Conservation (phyloP, 1,284 basidiomycete species). For the Irpex sp. region DNA sequence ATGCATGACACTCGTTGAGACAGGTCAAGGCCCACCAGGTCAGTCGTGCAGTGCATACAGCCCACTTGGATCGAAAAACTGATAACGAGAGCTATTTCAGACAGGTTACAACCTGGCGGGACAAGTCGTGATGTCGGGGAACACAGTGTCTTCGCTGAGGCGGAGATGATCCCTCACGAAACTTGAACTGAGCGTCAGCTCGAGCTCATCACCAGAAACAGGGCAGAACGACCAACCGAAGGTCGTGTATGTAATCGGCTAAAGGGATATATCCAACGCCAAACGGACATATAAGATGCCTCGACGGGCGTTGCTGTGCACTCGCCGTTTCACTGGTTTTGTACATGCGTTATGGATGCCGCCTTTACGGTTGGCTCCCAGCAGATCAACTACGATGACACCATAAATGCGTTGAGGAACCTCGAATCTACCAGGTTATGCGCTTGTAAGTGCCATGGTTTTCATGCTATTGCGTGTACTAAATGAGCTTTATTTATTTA, state of each 20-base stretch:
- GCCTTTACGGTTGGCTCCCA: not conserved
- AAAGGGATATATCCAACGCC: not conserved
- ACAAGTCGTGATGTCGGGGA: too few species aligned
- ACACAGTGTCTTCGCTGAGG: too few species aligned
- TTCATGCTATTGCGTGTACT: not conserved
- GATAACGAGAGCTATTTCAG: too few species aligned
- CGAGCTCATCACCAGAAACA: not conserved
- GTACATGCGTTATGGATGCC: not conserved
- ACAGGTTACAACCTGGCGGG: too few species aligned
- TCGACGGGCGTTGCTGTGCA: not conserved
- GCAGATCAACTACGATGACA: not conserved
- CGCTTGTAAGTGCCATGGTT: conserved; percentile 7
- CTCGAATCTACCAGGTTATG: conserved; percentile 7
- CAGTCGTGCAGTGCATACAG: too few species aligned
- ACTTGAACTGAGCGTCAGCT: not conserved
- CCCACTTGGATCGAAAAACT: too few species aligned
- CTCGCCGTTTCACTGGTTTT: not conserved
- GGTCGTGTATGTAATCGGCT: not conserved
- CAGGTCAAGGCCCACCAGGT: too few species aligned
- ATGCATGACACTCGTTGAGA: not conserved
- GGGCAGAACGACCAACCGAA: not conserved
- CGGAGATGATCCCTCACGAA: not conserved
- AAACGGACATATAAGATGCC: not conserved
- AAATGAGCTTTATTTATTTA: not conserved
- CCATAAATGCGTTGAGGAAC: conserved; percentile 1